phyloP scores from a whole-genome alignment of 2,329 filamentous ascomycete species.

The Myriosclerotinia scirpicola region DNA sequence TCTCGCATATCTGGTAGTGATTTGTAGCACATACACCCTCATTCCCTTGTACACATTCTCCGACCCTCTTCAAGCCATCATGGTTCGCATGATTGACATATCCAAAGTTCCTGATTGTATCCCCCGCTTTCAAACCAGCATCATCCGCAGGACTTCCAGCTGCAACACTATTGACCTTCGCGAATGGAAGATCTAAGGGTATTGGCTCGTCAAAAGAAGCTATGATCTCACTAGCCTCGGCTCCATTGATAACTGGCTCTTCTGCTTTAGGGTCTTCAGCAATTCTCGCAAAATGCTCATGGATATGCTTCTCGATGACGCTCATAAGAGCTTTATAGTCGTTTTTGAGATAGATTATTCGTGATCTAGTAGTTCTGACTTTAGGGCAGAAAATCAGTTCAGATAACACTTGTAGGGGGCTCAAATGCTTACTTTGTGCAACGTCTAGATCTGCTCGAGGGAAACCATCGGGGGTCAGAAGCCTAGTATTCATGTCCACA shows the following conservation, averaged over 20 bases:
- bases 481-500: slow-evolving; percentile 85
- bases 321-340: slow-evolving; percentile 91
- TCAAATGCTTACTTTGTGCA: slow-evolving; percentile 69
- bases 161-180: slow-evolving; percentile 83
- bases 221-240: slow-evolving; percentile 38
- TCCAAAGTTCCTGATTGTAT: slow-evolving; percentile 83
- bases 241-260: slow-evolving; percentile 32
- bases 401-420: background rate
- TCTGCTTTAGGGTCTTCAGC: slow-evolving; percentile 44
- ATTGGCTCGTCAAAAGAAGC: slow-evolving; percentile 40
- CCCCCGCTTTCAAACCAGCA: slow-evolving; percentile 78
- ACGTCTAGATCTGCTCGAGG: slow-evolving; percentile 93
- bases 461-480: slow-evolving; percentile 87
- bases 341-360: slow-evolving; percentile 86
- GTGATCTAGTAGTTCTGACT: slow-evolving; percentile 91
- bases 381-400: slow-evolving; percentile 18
- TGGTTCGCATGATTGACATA: slow-evolving; percentile 81
- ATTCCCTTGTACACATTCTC: slow-evolving; percentile 85
- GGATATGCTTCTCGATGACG: slow-evolving; percentile 79
- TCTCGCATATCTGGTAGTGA: background rate
- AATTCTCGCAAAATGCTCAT: slow-evolving; percentile 80
- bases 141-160: slow-evolving; percentile 75
- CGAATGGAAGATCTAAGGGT: slow-evolving; percentile 66
- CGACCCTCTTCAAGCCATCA: slow-evolving; percentile 80
- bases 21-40: slow-evolving; percentile 68